phyloP scores from a whole-genome alignment of 345 rosid species.

The Kernera saxatilis region DNA sequence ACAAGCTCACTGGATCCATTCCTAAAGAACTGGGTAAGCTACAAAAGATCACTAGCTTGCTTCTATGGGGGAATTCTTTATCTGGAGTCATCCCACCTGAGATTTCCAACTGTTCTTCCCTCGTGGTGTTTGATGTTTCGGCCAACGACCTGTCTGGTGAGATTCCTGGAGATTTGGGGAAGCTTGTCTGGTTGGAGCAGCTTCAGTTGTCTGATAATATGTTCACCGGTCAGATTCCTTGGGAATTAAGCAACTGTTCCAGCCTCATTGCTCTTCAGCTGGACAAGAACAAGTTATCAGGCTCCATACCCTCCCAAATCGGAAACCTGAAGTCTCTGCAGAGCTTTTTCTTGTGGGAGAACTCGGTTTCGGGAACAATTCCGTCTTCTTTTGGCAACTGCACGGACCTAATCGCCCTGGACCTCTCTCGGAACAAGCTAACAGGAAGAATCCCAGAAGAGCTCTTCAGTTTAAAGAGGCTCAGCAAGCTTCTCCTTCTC shows the following conservation, averaged over 20 bases:
- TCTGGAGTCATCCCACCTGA: constrained; percentile 76
- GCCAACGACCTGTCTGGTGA: constrained; percentile 75
- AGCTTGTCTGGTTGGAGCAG: constrained; percentile 71
- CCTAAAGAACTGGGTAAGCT: constrained; percentile 76
- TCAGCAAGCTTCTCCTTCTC: constrained; percentile 89
- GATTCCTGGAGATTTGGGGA: constrained; percentile 79
- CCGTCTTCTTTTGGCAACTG: constrained; percentile 88
- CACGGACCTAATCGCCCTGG: constrained; percentile 65
- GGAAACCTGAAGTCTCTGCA: constrained; percentile 72
- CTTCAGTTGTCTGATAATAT: constrained; percentile 91
- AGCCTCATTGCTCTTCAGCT: constrained; percentile 87
- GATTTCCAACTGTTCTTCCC: constrained; percentile 84
- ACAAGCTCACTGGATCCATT: constrained; percentile 84
- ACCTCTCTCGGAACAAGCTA: constrained; percentile 87
- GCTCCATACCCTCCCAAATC: constrained; percentile 67
- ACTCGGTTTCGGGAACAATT: constrained; percentile 71
- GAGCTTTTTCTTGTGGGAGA: constrained; percentile 92
- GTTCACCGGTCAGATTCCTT: constrained; percentile 63
- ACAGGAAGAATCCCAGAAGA: constrained; percentile 83
- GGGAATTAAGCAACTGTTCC: constrained; percentile 77
- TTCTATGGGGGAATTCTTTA: constrained; percentile 79
- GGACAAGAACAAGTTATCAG: constrained; percentile 80
- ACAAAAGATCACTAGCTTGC: constrained; percentile 87
- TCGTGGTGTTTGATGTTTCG: constrained; percentile 86
- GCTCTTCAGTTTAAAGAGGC: constrained; percentile 68